These are phyloP conservation scores for Musa itinerans DNA, from an alignment of 176 grass and related monocot genomes.

Conservation along the genomic window DNA sequence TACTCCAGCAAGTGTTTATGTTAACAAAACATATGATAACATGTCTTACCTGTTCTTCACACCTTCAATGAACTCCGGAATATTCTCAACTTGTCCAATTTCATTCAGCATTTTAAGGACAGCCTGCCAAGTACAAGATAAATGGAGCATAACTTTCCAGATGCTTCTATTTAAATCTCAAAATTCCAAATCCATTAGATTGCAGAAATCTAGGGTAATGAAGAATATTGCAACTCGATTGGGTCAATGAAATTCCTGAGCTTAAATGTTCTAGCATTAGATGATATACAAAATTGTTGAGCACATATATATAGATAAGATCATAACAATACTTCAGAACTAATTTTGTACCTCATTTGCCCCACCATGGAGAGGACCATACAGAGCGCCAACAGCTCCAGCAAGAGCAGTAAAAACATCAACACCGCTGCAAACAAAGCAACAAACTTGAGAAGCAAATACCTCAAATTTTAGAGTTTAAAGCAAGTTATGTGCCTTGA, in stretches of 20 bases:
- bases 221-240: neutral
- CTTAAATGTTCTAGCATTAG: too few relatives aligned
- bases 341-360: constrained; percentile 68
- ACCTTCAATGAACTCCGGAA: constrained; percentile 88
- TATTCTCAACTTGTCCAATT: constrained; percentile 81
- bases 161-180: neutral
- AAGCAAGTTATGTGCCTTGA: constrained; percentile 53
- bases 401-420: constrained; percentile 97
- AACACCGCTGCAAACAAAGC: constrained; percentile 66
- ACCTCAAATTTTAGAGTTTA: neutral
- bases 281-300: too few relatives aligned
- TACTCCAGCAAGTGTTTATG: too few relatives aligned
- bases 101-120: constrained; percentile 98
- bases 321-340: neutral
- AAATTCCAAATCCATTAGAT: neutral
- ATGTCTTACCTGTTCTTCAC: constrained; percentile 82
- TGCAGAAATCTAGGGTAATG: neutral
- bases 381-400: constrained; percentile 90
- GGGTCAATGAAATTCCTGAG: too few relatives aligned
- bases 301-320: too few relatives aligned
- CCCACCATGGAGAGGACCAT: constrained; percentile 94
- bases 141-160: constrained; percentile 3
- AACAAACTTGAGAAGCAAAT: neutral
- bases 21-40: neutral
- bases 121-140: constrained; percentile 42